phyloP scores from a whole-genome alignment of 106 monocot species.

The Amphibolis antarctica region DNA sequence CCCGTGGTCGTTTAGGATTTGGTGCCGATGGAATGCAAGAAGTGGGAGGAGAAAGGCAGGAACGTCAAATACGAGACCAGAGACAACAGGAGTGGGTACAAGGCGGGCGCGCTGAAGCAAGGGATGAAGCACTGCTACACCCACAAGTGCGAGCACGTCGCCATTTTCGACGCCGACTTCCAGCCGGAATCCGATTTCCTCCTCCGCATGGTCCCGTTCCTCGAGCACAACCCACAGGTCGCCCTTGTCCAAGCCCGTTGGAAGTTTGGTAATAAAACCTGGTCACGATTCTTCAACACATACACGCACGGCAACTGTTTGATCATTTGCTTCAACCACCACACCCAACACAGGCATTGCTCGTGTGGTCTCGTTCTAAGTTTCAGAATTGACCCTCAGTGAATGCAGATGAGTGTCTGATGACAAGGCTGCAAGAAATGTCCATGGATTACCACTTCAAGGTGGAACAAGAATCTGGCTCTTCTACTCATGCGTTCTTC shows the following conservation, averaged over 20 bases:
- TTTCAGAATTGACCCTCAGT: slow-evolving; percentile 15
- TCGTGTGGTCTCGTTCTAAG: not conserved
- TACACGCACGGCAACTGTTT: no score
- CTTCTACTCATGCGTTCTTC: slow-evolving; percentile 46
- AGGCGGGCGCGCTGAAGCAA: slow-evolving; percentile 65
- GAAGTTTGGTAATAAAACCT: slow-evolving; percentile 56
- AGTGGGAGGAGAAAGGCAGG: slow-evolving; percentile 36
- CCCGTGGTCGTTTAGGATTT: slow-evolving; percentile 25
- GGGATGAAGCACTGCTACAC: slow-evolving; percentile 57
- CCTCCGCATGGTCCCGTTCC: slow-evolving; percentile 46
- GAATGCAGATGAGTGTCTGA: slow-evolving; percentile 68
- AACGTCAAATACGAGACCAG: slow-evolving; percentile 41
- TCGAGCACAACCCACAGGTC: slow-evolving; percentile 46
- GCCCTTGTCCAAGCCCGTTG: slow-evolving; percentile 82
- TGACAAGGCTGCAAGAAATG: slow-evolving; percentile 85
- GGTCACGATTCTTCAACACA: no score
- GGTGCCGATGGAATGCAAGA: slow-evolving; percentile 40
- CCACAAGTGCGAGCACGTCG: slow-evolving; percentile 45
- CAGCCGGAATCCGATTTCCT: slow-evolving; percentile 62
- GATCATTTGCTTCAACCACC: not conserved
- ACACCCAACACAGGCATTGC: not conserved
- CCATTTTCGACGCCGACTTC: slow-evolving; percentile 85
- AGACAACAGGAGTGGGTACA: slow-evolving; percentile 53
- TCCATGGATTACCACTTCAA: slow-evolving; percentile 87
- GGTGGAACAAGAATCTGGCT: slow-evolving; percentile 68